Evolutionary conservation across 371 early-diverging fungal species (phyloP).

Genomic region (Phascolomyces articulosus): DNA sequence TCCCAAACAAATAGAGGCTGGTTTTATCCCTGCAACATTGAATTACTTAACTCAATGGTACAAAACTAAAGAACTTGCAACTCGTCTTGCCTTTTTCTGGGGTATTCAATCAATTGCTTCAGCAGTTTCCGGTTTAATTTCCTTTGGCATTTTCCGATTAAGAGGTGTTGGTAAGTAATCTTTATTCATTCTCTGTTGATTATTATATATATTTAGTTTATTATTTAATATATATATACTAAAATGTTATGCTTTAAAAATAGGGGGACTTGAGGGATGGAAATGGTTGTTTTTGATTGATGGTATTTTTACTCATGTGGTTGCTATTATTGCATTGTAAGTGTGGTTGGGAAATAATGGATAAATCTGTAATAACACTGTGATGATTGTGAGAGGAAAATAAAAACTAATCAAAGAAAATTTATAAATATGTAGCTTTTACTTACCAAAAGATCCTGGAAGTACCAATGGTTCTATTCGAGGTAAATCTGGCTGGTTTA

Average conservation of each 20-base stretch:
- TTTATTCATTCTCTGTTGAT: no score
- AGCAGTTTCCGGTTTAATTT: constrained; percentile 60
- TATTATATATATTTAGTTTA: no score
- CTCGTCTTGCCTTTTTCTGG: constrained; percentile 65
- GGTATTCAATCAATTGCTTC: constrained; percentile 60
- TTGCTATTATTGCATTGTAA: constrained; percentile 50
- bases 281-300: constrained; percentile 61
- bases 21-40: constrained; percentile 59
- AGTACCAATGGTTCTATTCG: constrained; percentile 39
- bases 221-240: no score
- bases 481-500: constrained; percentile 26
- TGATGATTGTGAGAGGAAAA: no score
- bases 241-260: no score
- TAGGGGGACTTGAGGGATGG: constrained; percentile 59
- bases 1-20: no score
- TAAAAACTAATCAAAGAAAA: neutral
- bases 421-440: constrained; percentile 32
- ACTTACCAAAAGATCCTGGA: constrained; percentile 46
- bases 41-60: constrained; percentile 63
- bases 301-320: constrained; percentile 51
- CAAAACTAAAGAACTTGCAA: constrained; percentile 60
- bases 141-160: constrained; percentile 60
- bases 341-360: no score
- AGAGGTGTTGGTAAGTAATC: no score
- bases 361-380: no score